Base-by-base conservation (phyloP, 202 grass and related monocot species). In the Zoysia matrella region DNA sequence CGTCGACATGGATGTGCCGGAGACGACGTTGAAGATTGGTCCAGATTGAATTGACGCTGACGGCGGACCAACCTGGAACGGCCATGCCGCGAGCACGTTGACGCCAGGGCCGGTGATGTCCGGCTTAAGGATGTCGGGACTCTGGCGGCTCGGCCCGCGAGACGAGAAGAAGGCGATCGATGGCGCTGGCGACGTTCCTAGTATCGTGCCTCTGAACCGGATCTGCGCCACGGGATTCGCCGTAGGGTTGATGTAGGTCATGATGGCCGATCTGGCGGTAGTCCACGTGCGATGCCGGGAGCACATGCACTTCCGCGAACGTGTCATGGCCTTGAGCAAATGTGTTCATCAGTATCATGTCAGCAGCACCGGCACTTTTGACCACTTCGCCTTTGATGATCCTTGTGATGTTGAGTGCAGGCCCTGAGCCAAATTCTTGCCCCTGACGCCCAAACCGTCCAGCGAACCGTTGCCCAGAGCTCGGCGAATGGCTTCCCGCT, bases 1-100 rank as follows among this genome's bases (percentile, higher is more conserved):
- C 2, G 88, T 76, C 1, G 94, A 78, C 94, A 97, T 97, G 60
- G 94, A 97, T 11, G 94, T 97, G 18, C 94, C 94, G 2, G 91
- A 91, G 9, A 87, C 79, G 45, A 94, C 55, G 82, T 88, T 89
- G 76, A 94, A 97, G 1, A 75, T 71, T 9, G 72, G 53, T 0
- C 11, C 66, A 0, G 72, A 15, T 16, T 40, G 5, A 4, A 41
- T 8, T 2, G 13, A 5, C 0, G 18, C 13, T 0, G 81, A 61
- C 2, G 82, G 52, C 0, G 85, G 65, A 2, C 94, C 88, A 4
- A 86, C 74, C 0, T 15, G 36, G 65, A 80, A 82, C 3, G 87
- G 89, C 86, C 91, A 89, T 0, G 91, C 94, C 1, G 91, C 94
- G 54, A 97, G 55, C 6, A 94, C 79, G 44, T 43, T 50, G 94